phyloP scores from a whole-genome alignment of 1,139 yeast species.

The Pichia sp. region DNA sequence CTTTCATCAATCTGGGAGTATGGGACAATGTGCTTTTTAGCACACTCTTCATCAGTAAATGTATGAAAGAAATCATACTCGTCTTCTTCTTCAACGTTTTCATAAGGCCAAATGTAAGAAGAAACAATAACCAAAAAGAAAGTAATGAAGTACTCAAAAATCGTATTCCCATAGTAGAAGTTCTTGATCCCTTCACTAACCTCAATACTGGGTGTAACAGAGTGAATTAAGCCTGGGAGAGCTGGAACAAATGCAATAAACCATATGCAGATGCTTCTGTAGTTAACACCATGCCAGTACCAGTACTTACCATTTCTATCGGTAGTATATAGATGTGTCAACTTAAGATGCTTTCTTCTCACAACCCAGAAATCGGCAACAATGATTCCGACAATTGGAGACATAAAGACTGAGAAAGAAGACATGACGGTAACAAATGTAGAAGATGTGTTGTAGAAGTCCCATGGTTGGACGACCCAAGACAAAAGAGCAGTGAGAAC shows the following conservation, averaged over 20 bases:
- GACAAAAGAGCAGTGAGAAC: not conserved
- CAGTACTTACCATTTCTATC: not conserved
- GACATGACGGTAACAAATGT: constrained; percentile 2
- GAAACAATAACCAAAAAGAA: not conserved
- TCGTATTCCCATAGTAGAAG: not conserved
- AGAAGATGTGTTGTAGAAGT: constrained; percentile 3
- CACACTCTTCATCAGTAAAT: constrained; percentile 2
- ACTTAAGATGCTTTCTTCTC: not conserved
- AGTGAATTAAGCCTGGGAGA: constrained; percentile 1
- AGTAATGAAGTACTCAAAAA: constrained; percentile 1
- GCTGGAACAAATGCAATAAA: constrained; percentile 1
- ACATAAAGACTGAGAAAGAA: constrained; percentile 2
- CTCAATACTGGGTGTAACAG: not conserved
- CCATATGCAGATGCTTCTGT: not conserved
- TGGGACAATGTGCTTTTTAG: constrained; percentile 1
- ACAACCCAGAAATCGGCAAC: not conserved
- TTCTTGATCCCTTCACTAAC: not conserved
- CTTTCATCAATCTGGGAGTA: not conserved
- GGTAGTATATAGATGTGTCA: not conserved
- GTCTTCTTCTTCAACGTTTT: not conserved
- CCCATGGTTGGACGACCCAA: constrained; percentile 3
- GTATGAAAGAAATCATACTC: not conserved
- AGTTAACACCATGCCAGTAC: constrained; percentile 2
- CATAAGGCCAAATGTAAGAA: not conserved
- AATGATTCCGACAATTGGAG: not conserved